Base-by-base conservation (phyloP, 192 early-diverging fungal species). In the Dissophora globulifera region DNA sequence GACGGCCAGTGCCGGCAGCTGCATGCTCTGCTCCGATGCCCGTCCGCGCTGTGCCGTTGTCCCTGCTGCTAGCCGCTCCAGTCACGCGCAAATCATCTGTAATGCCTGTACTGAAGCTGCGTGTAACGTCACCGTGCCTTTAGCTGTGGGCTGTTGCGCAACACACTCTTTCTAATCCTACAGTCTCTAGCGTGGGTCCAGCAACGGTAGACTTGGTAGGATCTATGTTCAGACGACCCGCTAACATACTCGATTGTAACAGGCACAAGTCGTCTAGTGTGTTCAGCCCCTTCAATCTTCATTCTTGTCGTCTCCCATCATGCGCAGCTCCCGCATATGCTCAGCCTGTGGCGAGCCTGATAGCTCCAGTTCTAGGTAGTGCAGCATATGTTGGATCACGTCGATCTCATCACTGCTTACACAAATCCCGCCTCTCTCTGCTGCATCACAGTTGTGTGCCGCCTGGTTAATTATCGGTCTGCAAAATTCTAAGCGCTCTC, bases 401-500 rank as follows among this genome's bases (percentile, higher is more conserved):
- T 50, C 62, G 47, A 70, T 78, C n/a, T 93, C 91, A 62, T 96
- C 95, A 33, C 92, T 91, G 52, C 91, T 93, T 7, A 95, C 84
- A 60, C 92, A 93, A 20, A 95, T 92, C 61, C 95, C 93, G 3
- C 95, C 95, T 20, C 95, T 94, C 61, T 97, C 94, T 0, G 94
- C 94, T 7, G 90, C 89, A 17, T 86, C 87, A 54, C 91, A 90
- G 43, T 95, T 91, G 43, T 94, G 87, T 30, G 92, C 86, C 4
- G 94, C 89, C 11, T 92, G 88, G 69, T 97, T 97, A 32, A 95
- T 93, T 84, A 97, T 92, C 1, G 94, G 95, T 0, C 95, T 94
- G 85, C 93, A 97, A 78, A 95, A 97, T 78, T 97, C 95, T 94
- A 97, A 95, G 45, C 95, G 90, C 30, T 88, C 83, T 22, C 94